Percentiles rank a stretch among this genome's conserved stretches.
These are phyloP conservation scores for Oehlia diaphana DNA, from an alignment of 192 early-diverging fungal genomes.

Conservation along the genomic window DNA sequence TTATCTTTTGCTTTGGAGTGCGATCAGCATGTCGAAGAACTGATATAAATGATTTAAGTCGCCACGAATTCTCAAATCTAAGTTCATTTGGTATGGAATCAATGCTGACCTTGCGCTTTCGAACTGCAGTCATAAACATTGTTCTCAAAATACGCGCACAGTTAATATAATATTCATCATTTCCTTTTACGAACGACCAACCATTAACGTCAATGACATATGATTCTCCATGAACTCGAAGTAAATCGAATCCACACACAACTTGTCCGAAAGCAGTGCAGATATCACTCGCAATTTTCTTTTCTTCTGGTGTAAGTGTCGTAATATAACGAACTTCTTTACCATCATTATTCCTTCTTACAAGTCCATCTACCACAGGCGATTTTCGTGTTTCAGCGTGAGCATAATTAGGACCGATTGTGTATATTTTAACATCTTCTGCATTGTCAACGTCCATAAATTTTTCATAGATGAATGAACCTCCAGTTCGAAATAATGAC, in stretches of 20 bases:
- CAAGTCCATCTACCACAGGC: slow-evolving; percentile 93
- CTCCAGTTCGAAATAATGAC: slow-evolving; percentile 64
- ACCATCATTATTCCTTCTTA: slow-evolving; percentile 93
- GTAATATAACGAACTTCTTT: slow-evolving; percentile 96
- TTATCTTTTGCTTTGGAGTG: slow-evolving; percentile 98
- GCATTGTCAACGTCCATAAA: slow-evolving; percentile 93
- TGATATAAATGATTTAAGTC: slow-evolving; percentile 88
- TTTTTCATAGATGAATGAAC: slow-evolving; percentile 92
- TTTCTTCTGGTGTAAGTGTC: slow-evolving; percentile 75
- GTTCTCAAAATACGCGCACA: slow-evolving; percentile 74
- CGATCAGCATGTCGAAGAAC: slow-evolving; percentile 95
- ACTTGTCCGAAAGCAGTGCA: slow-evolving; percentile 86
- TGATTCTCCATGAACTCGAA: slow-evolving; percentile 78
- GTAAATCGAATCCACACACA: slow-evolving; percentile 93
- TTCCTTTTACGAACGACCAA: slow-evolving; percentile 99
- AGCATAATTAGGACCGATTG: slow-evolving; percentile 82
- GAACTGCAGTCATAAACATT: slow-evolving; percentile 73
- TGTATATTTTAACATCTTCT: slow-evolving; percentile 98
- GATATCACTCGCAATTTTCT: slow-evolving; percentile 72
- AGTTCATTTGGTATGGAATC: slow-evolving; percentile 52
- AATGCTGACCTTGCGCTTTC: slow-evolving; percentile 55
- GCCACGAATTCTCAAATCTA: slow-evolving; percentile 83
- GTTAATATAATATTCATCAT: slow-evolving; percentile 87
- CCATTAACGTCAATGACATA: slow-evolving; percentile 99
- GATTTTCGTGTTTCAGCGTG: slow-evolving; percentile 95